These are phyloP conservation scores for Phytophthora meadii DNA, from an alignment of 352 stramenopile genomes.

Conservation along the genomic window DNA sequence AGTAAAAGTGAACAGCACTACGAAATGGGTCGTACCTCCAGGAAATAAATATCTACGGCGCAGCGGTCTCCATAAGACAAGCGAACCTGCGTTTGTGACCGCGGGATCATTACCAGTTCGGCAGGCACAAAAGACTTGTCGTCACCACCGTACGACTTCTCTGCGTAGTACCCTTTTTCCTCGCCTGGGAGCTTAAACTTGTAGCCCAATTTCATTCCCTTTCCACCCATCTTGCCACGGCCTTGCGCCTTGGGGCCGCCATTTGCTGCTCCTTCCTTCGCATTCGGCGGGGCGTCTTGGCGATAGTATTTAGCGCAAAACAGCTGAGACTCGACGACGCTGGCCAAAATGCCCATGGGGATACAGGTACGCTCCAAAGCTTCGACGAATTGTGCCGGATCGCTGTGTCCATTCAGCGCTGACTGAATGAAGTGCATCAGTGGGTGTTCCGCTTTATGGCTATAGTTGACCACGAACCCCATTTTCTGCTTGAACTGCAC, in stretches of 20 bases:
- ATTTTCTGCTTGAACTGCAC: constrained; percentile 92
- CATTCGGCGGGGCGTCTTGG: constrained; percentile 51
- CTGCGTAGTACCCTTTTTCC: constrained; percentile 86
- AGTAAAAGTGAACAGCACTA: neutral
- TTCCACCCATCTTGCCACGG: constrained; percentile 78
- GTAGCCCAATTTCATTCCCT: constrained; percentile 89
- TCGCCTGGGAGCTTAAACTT: constrained; percentile 88
- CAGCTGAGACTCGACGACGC: constrained; percentile 84
- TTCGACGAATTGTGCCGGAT: constrained; percentile 82
- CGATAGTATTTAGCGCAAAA: constrained; percentile 87
- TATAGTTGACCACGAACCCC: constrained; percentile 89
- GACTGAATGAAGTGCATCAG: constrained; percentile 90
- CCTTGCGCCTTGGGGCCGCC: constrained; percentile 58
- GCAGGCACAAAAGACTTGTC: constrained; percentile 88
- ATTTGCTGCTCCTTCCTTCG: constrained; percentile 46
- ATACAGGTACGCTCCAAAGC: constrained; percentile 86
- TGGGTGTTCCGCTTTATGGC: constrained; percentile 85
- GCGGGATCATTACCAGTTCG: constrained; percentile 85
- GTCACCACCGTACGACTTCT: constrained; percentile 85
- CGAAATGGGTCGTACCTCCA: constrained; percentile 60
- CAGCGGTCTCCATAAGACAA: constrained; percentile 86
- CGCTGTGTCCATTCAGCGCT: constrained; percentile 79
- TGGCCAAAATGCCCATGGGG: constrained; percentile 83
- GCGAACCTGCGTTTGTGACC: constrained; percentile 85
- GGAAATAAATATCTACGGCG: constrained; percentile 92